Evolutionary conservation across 2,329 filamentous ascomycete genomes (phyloP).

Genomic region (Pseudogymnoascus sp.): DNA sequence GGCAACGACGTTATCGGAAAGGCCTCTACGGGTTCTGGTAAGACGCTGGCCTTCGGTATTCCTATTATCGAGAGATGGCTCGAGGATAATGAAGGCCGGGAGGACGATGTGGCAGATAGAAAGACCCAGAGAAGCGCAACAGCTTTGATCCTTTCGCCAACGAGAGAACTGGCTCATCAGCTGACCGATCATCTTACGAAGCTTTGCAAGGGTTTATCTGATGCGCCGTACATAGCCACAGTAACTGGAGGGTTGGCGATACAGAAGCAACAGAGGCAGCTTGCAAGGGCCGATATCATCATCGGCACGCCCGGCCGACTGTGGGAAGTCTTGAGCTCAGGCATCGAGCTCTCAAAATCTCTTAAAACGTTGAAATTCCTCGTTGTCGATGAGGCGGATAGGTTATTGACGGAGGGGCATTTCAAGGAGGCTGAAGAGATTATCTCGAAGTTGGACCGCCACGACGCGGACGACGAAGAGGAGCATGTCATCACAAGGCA

Average conservation of each 20-base stretch:
- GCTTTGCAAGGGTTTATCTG: conserved; percentile 56
- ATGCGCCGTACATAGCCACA: conserved; percentile 68
- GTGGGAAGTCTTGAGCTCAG: conserved; percentile 86
- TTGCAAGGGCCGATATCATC: conserved; percentile 83
- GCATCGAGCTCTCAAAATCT: conserved; percentile 58
- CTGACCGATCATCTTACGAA: conserved; percentile 73
- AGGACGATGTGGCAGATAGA: conserved; percentile 33
- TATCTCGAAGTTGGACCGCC: conserved; percentile 67
- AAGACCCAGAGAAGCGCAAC: conserved; percentile 45
- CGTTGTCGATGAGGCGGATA: conserved; percentile 89
- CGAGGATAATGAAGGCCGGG: conserved; percentile 36
- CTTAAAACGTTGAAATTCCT: conserved; percentile 73
- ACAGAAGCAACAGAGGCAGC: conserved; percentile 85
- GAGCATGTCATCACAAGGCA: conserved; percentile 52
- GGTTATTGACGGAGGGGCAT: conserved; percentile 83
- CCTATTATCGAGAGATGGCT: conserved; percentile 85
- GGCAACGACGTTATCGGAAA: conserved; percentile 94
- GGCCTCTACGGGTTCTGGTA: conserved; percentile 91
- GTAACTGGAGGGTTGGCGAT: conserved; percentile 88
- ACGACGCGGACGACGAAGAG: conserved; percentile 43
- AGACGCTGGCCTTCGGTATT: conserved; percentile 90
- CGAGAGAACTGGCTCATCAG: conserved; percentile 88
- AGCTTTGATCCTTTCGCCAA: conserved; percentile 82
- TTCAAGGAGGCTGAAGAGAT: conserved; percentile 94
- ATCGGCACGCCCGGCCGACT: conserved; percentile 85